These are phyloP conservation scores for Musa balbisiana DNA, from an alignment of 202 grass and related monocot species.

Conservation along the genomic window DNA sequence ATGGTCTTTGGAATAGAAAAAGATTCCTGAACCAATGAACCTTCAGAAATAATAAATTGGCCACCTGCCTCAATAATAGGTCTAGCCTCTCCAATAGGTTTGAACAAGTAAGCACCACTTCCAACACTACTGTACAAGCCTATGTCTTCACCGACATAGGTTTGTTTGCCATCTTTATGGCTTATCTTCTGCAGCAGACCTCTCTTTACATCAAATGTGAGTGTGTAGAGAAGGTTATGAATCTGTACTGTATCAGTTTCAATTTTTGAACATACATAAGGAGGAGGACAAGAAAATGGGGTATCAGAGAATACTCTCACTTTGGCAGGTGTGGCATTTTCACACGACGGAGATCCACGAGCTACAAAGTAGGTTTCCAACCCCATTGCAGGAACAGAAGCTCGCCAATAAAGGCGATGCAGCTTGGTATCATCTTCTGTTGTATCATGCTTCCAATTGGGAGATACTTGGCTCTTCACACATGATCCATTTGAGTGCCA, in stretches of 20 bases:
- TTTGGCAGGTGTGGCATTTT: conserved; percentile 54
- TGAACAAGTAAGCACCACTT: conserved; percentile 93
- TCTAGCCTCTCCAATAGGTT: conserved; percentile 66
- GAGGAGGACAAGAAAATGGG: conserved; percentile 66
- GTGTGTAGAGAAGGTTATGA: conserved; percentile 53
- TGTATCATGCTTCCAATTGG: conserved; percentile 64
- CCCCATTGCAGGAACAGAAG: conserved; percentile 84
- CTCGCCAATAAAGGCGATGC: conserved; percentile 96
- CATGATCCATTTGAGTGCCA: conserved; percentile 70
- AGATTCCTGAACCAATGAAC: conserved; percentile 71
- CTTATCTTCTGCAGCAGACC: conserved; percentile 64
- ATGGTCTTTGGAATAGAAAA: conserved; percentile 73
- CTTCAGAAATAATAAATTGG: conserved; percentile 74
- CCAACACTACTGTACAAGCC: conserved; percentile 74
- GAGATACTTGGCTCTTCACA: conserved; percentile 82
- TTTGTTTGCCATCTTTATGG: conserved; percentile 45
- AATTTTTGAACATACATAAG: conserved; percentile 74
- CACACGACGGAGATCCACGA: conserved; percentile 44
- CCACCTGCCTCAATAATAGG: conserved; percentile 69
- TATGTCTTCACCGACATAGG: conserved; percentile 74
- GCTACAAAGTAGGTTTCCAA: conserved; percentile 76
- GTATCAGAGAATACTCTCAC: conserved; percentile 43
- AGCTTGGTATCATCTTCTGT: conserved; percentile 35
- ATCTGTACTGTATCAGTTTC: conserved; percentile 54
- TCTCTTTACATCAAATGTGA: conserved; percentile 66